Percentiles rank a stretch among this genome's conserved stretches.
Evolutionary conservation across 2,329 filamentous ascomycete genomes (phyloP).

Genomic region (Drechmeria coniospora): DNA sequence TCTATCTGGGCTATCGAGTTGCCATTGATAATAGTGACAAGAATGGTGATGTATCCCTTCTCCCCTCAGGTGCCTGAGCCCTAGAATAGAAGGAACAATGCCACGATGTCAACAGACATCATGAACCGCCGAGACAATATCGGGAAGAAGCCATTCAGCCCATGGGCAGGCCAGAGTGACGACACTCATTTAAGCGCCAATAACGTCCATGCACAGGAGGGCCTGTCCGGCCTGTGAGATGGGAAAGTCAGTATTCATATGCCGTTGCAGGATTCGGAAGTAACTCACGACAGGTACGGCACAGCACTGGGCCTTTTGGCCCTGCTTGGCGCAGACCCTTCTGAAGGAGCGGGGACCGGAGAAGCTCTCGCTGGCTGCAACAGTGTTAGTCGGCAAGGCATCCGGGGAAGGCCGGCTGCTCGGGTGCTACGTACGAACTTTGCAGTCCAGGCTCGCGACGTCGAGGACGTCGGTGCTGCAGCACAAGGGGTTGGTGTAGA

Average conservation of each 20-base stretch:
- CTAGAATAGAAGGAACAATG: no score
- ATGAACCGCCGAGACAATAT: no score
- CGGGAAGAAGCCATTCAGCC: no score
- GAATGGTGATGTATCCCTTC: no score
- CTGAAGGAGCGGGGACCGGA: background rate
- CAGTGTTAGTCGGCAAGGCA: no score
- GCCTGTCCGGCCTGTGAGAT: constrained; percentile 2
- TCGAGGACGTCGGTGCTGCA: constrained; percentile 2
- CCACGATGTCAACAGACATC: no score
- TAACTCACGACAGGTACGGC: constrained; percentile 3
- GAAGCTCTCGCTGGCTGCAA: background rate
- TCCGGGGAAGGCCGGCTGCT: no score
- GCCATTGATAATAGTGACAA: no score
- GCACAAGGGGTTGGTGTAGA: constrained; percentile 2
- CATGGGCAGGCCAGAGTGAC: no score
- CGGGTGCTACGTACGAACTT: background rate
- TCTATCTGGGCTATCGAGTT: no score
- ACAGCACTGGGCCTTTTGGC: constrained; percentile 1
- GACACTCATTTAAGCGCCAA: background rate
- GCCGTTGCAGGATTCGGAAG: background rate
- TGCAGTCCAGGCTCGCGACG: constrained; percentile 1
- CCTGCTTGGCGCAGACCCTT: background rate
- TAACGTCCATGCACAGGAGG: constrained; percentile 2
- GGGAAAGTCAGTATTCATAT: background rate
- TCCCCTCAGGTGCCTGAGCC: no score